phyloP scores from a whole-genome alignment of 1,284 basidiomycete genomes.

The Malassezia globosa region DNA sequence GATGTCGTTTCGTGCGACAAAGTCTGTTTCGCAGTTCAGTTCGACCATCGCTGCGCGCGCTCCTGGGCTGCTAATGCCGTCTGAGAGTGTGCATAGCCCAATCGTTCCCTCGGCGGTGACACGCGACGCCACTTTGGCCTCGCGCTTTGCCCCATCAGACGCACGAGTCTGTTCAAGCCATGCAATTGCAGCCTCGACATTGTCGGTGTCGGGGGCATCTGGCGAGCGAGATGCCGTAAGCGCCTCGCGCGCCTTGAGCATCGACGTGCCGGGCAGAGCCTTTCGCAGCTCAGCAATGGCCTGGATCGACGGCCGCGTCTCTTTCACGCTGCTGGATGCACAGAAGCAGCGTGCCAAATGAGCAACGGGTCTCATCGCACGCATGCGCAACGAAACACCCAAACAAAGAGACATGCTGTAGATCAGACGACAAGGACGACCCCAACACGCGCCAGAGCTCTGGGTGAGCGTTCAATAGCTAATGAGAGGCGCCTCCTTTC shows the following conservation, averaged over 20 bases:
- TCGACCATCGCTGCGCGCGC: conserved; percentile 72
- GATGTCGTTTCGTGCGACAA: conserved; percentile 75
- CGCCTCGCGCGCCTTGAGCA: conserved; percentile 78
- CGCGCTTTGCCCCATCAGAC: conserved; percentile 63
- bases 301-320: conserved; percentile 52
- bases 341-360: neutral
- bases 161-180: conserved; percentile 70
- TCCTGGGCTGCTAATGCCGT: conserved; percentile 48
- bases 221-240: conserved; percentile 54
- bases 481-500: no score
- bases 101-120: conserved; percentile 68
- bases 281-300: conserved; percentile 78
- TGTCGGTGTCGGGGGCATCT: conserved; percentile 53
- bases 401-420: neutral
- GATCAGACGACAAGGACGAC: no score
- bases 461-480: no score
- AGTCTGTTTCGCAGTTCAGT: conserved; percentile 93
- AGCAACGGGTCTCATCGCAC: neutral
- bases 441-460: no score
- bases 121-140: conserved; percentile 67
- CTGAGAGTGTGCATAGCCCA: conserved; percentile 61
- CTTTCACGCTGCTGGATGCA: neutral
- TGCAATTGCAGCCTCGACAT: conserved; percentile 61
- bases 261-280: conserved; percentile 59
- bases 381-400: neutral